These are phyloP conservation scores for Cucurbita maxima DNA, from an alignment of 306 rosid genomes.

Conservation along the genomic window DNA sequence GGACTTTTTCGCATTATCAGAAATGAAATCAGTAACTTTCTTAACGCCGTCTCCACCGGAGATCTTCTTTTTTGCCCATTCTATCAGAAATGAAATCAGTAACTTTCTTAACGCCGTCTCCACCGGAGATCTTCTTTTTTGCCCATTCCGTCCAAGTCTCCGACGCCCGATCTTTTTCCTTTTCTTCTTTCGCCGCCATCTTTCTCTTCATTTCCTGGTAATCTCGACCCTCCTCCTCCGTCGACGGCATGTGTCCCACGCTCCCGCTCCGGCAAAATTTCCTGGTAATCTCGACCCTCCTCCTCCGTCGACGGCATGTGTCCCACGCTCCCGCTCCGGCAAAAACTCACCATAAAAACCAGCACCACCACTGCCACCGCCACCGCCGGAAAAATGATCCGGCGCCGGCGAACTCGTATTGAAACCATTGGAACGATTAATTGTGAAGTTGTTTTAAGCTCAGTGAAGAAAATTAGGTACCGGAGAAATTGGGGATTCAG, in stretches of 20 bases:
- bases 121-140: conserved; percentile 36
- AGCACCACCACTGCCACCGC: conserved; percentile 6
- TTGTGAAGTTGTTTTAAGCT: not conserved
- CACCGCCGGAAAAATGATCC: not conserved
- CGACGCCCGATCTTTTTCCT: conserved; percentile 14
- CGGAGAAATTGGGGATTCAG: not conserved
- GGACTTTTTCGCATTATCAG: too few species aligned
- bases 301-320: conserved; percentile 26
- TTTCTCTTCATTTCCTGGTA: conserved; percentile 20
- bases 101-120: too few species aligned
- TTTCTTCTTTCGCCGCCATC: not conserved
- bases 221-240: conserved; percentile 27
- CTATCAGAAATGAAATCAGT: too few species aligned
- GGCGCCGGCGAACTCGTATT: not conserved
- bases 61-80: too few species aligned
- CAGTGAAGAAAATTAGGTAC: not conserved
- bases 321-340: conserved; percentile 22
- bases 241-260: conserved; percentile 25
- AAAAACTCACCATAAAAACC: not conserved
- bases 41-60: too few species aligned
- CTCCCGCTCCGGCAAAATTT: conserved; percentile 14
- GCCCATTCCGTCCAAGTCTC: conserved; percentile 89
- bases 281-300: conserved; percentile 26
- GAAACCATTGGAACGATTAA: not conserved
- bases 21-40: too few species aligned